phyloP scores from a whole-genome alignment of 208 protist genomes.

The Trypanosoma conorhini region DNA sequence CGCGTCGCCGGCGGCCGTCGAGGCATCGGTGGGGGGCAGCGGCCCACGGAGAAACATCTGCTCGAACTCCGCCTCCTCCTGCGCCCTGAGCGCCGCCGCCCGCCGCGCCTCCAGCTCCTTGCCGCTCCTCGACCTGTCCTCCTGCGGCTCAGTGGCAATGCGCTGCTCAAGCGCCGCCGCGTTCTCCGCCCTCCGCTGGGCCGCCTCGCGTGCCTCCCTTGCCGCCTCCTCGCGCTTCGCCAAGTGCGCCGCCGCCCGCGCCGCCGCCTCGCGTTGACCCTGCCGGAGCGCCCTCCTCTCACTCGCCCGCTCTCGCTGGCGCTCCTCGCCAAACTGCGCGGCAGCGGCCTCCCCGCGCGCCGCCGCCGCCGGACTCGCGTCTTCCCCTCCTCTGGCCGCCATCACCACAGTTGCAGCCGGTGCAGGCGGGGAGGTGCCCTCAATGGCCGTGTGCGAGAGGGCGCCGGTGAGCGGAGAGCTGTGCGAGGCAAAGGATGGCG shows the following conservation, averaged over 20 bases:
- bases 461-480: conserved; percentile 9
- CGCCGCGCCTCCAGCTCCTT: conserved; percentile 4
- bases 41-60: conserved; percentile 13
- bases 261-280: conserved; percentile 31
- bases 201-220: conserved; percentile 19
- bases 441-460: conserved; percentile 9
- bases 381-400: neutral
- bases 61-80: conserved; percentile 22
- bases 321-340: conserved; percentile 13
- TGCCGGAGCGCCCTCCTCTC: neutral
- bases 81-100: neutral
- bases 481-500: neutral
- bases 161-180: conserved; percentile 13
- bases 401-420: neutral
- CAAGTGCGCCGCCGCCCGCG: conserved; percentile 30
- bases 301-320: neutral
- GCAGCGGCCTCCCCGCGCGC: conserved; percentile 14
- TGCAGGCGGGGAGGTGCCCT: neutral
- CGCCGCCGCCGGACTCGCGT: conserved; percentile 9
- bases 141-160: neutral
- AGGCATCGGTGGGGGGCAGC: neutral
- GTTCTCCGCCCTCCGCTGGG: conserved; percentile 13
- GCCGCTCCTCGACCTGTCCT: neutral
- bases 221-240: conserved; percentile 23
- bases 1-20: neutral